Conservation (phyloP, 163 green algal genomes). For the Chloromonas sp. region DNA sequence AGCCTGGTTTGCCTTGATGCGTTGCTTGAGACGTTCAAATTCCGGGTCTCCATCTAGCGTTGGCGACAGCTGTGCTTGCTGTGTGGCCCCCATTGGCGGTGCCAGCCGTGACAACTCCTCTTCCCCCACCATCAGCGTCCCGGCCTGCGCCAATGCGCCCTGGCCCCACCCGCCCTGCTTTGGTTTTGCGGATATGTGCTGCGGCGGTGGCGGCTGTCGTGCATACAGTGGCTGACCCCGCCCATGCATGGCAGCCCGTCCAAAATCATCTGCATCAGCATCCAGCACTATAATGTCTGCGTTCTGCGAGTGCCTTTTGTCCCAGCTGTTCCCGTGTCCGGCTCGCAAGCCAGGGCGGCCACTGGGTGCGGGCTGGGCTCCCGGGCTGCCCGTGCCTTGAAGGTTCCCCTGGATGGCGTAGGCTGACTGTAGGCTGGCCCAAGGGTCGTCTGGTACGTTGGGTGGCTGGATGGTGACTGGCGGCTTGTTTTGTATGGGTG, state of each 20-base stretch:
- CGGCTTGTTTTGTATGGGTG: background rate
- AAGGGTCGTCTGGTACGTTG: conserved; percentile 3
- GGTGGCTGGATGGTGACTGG: background rate
- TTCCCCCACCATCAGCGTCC: conserved; percentile 21
- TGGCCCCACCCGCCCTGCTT: conserved; percentile 22
- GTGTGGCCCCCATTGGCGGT: background rate
- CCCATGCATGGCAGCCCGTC: background rate
- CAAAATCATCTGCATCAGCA: background rate
- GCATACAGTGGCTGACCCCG: background rate
- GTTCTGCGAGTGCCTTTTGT: background rate
- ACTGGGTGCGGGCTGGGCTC: too few relatives aligned
- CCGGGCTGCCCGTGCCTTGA: too few relatives aligned
- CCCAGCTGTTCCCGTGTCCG: background rate
- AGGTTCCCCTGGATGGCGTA: conserved; percentile 2
- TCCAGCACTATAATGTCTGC: background rate
- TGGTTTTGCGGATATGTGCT: background rate
- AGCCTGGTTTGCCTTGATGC: background rate
- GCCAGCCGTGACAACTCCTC: conserved; percentile 10
- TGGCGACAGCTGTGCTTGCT: background rate
- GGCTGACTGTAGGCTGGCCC: conserved; percentile 6
- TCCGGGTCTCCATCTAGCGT: background rate
- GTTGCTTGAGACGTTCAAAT: background rate
- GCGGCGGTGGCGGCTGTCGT: background rate
- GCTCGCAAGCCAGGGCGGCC: too few relatives aligned
- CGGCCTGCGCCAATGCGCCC: conserved; percentile 17